Base-by-base conservation (phyloP, 2,329 filamentous ascomycete genomes). In the Aspergillus vadensis region DNA sequence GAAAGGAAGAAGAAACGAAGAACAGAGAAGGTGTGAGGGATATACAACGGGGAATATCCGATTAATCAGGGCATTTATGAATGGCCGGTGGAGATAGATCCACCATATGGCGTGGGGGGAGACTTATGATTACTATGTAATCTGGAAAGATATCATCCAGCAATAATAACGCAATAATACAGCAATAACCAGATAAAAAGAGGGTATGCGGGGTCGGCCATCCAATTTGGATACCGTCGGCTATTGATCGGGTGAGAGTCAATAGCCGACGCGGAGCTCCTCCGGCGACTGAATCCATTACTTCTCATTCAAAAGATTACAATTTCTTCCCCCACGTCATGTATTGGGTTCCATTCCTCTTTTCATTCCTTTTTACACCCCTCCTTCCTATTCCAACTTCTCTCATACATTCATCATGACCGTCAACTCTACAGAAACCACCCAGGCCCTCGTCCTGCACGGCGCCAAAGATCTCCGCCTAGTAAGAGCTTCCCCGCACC, bases 381-480 rank as follows among this genome's bases (percentile, higher is more conserved):
- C 39, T 17, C n/a, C 39, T 19, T 43, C 3, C 15, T 19, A 43
- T 14, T 4, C 3, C 5, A 4, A 17, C 17, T 17, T 12, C 41
- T 32, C 30, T 14, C 30, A 32, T 32, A 32, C 25, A 53, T 19
- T 51, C 61, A 69, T 25, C 60, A 72, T 71, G 69, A 54, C 71
- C 60, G 60, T 65, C 50, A 63, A 64, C 63, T 70, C 71, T 41
- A 70, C 74, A 62, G 62, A 65, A 61, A 65, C 65, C 41, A 70
- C 71, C 47, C 71, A 74, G 60, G 79, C 79, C 4, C 74, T 81
- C n/a, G 84, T 88, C 58, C 80, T 88, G 9, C 84, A 88, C 67
- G 85, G 84, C 55, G 81, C 84, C 27, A 86, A 85, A 74, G 85
- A 88, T 67, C 77, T 88, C 57, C 79, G 83, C 66, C 78, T 87